These are phyloP conservation scores for Kernera saxatilis DNA, from an alignment of 345 rosid species.

Conservation along the genomic window DNA sequence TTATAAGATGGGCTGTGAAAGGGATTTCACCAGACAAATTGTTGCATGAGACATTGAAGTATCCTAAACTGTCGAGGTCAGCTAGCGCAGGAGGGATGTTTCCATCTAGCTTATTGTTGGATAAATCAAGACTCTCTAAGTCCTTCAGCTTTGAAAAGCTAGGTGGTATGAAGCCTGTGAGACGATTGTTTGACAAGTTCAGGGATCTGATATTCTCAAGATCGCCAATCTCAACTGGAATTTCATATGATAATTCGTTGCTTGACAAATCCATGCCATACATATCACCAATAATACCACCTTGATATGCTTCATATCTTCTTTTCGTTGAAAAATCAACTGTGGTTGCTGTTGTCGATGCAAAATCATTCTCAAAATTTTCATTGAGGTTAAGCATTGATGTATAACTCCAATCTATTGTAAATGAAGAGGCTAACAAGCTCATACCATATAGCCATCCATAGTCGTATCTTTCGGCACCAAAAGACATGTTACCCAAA, in stretches of 20 bases:
- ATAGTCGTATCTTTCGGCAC: neutral
- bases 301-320: neutral
- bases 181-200: neutral
- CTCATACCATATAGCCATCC: too few relatives aligned
- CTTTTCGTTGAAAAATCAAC: neutral
- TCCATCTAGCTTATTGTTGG: neutral
- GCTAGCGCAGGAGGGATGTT: neutral
- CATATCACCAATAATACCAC: neutral
- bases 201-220: neutral
- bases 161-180: neutral
- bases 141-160: neutral
- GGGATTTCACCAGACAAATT: neutral
- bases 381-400: neutral
- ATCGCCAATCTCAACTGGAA: neutral
- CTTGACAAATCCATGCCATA: neutral
- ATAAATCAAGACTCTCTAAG: neutral
- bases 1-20: neutral
- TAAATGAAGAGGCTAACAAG: too few relatives aligned
- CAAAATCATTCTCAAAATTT: neutral
- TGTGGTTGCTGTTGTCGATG: neutral
- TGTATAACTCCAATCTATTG: neutral
- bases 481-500: neutral
- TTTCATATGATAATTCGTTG: neutral
- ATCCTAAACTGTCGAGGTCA: neutral
- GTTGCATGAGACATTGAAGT: neutral